A percentile compares a stretch with the other conserved stretches of the same genome.
These are phyloP conservation scores for Eucalyptus paniculata DNA, from an alignment of 345 rosid species.

Conservation along the genomic window DNA sequence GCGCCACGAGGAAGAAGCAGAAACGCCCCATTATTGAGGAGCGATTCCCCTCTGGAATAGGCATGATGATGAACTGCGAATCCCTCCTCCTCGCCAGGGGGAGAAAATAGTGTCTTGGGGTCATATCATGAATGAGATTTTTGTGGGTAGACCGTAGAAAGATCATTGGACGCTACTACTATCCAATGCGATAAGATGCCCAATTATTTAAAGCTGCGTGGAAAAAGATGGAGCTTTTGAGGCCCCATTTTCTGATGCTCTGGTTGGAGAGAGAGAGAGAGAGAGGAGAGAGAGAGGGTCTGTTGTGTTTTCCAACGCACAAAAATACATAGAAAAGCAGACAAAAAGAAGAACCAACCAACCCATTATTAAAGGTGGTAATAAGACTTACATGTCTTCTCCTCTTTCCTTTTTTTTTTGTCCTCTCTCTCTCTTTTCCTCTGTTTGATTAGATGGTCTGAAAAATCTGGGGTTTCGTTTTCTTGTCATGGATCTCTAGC, in stretches of 20 bases:
- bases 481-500: conserved; percentile 13
- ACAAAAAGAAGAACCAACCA: background rate
- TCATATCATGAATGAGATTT: background rate
- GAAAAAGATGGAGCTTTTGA: background rate
- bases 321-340: background rate
- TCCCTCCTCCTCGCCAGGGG: background rate
- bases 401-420: background rate
- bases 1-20: background rate
- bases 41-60: background rate
- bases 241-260: background rate
- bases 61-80: background rate
- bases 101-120: background rate
- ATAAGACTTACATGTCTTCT: background rate
- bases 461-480: conserved; percentile 22
- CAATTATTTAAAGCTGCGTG: background rate
- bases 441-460: background rate
- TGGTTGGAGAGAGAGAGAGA: background rate
- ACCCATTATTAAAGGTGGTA: conserved; percentile 8
- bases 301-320: conserved; percentile 2
- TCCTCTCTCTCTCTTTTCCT: background rate
- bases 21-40: background rate
- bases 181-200: background rate
- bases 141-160: background rate
- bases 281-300: background rate
- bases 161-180: background rate